phyloP scores from a whole-genome alignment of 164 flowering plant species.

The Sedum album region DNA sequence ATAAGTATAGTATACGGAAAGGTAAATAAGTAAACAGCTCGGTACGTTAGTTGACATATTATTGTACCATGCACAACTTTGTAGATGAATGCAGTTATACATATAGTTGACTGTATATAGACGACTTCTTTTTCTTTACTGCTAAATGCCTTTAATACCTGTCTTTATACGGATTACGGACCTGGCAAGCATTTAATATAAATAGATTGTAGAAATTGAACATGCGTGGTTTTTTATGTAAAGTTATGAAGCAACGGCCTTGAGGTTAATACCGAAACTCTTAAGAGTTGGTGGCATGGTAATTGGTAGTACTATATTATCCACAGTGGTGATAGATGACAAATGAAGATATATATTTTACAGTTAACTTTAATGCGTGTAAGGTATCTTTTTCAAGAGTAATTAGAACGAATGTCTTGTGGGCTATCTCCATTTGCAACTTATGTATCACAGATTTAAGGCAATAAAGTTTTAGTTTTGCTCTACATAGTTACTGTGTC shows the following conservation, averaged over 20 bases:
- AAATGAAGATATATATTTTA: not conserved
- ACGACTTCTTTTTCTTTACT: too few species aligned
- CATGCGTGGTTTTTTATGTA: not conserved
- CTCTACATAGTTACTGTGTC: not conserved
- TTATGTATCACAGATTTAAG: not conserved
- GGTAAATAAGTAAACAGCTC: conserved; percentile 22
- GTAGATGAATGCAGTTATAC: not conserved
- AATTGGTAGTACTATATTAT: not conserved
- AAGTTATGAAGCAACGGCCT: not conserved
- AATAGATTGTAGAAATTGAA: not conserved
- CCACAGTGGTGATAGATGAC: not conserved
- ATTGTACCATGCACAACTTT: not conserved
- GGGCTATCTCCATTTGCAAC: not conserved
- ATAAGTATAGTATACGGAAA: conserved; percentile 34
- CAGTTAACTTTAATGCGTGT: not conserved
- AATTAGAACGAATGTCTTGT: not conserved
- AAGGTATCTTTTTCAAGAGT: not conserved
- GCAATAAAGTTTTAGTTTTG: not conserved
- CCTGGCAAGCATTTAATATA: not conserved
- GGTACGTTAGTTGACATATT: not conserved
- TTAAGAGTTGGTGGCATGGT: not conserved
- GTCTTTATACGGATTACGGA: too few species aligned
- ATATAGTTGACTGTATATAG: not conserved
- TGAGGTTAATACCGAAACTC: not conserved
- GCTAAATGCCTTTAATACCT: too few species aligned